Percentiles rank a stretch among this genome's conserved stretches.
These are phyloP conservation scores for Vigna nakashimae DNA, from an alignment of 306 rosid genomes.

Conservation along the genomic window DNA sequence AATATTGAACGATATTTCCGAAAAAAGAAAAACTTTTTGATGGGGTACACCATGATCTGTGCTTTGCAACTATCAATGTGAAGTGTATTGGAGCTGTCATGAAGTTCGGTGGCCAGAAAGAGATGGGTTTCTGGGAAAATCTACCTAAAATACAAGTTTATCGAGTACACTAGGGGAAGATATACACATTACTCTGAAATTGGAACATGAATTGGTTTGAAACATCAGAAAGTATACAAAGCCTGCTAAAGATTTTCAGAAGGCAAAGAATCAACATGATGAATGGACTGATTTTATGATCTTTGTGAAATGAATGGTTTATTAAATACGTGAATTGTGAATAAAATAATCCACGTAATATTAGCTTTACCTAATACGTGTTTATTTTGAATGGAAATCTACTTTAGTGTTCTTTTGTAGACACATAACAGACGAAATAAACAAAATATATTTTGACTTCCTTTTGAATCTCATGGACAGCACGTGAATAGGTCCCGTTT, in stretches of 20 bases:
- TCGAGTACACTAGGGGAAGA: too few species aligned
- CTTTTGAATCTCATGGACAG: conserved; percentile 17
- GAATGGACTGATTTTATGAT: not conserved
- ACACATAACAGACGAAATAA: not conserved
- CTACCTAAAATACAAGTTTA: not conserved
- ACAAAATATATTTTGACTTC: not conserved
- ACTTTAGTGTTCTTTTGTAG: not conserved
- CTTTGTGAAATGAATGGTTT: not conserved
- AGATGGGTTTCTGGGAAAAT: not conserved
- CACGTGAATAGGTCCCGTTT: not conserved
- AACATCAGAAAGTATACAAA: not conserved
- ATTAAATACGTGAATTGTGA: not conserved
- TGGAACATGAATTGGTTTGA: too few species aligned
- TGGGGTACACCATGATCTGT: not conserved
- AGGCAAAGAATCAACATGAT: not conserved
- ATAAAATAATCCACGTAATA: not conserved
- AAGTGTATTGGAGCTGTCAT: conserved; percentile 1
- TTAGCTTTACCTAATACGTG: not conserved
- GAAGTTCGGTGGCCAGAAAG: conserved; percentile 17
- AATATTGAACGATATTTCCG: not conserved
- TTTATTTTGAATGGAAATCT: not conserved
- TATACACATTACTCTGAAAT: too few species aligned
- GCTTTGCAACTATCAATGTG: not conserved
- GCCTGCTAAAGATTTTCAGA: not conserved
- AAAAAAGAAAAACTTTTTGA: not conserved